These are phyloP conservation scores for Phytophthora agathidicida DNA, from an alignment of 352 stramenopile species.

Conservation along the genomic window DNA sequence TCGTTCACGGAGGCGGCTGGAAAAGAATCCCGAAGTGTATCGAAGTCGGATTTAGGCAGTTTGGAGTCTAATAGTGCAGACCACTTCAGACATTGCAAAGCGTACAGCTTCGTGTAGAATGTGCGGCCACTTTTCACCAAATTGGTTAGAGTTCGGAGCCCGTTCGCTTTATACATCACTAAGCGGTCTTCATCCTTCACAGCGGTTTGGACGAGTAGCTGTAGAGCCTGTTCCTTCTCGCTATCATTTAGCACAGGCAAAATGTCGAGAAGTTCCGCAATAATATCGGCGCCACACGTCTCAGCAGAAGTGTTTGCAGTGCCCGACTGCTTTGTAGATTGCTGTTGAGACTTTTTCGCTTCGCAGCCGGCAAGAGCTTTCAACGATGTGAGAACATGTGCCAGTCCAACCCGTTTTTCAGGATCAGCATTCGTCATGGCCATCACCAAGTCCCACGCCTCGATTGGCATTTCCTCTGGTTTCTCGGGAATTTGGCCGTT, in stretches of 20 bases:
- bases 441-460: conserved; percentile 23
- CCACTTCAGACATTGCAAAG: conserved; percentile 12
- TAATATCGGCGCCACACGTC: neutral
- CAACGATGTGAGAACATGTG: neutral
- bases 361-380: neutral
- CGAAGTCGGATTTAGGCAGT: neutral
- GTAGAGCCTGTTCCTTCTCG: conserved; percentile 1
- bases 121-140: neutral
- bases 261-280: conserved; percentile 4
- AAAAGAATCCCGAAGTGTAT: neutral
- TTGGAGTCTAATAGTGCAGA: neutral
- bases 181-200: neutral
- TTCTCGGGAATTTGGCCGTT: conserved; percentile 18
- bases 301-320: too few species aligned
- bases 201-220: neutral
- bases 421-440: conserved; percentile 22
- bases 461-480: conserved; percentile 11
- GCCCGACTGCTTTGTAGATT: too few species aligned
- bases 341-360: too few species aligned
- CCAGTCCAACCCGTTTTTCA: conserved; percentile 5
- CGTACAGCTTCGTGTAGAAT: conserved; percentile 1
- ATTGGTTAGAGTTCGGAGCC: neutral
- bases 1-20: neutral
- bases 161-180: conserved; percentile 11
- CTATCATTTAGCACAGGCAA: neutral